Evolutionary conservation across 1,284 basidiomycete genomes (phyloP).

Genomic region (Puccinia polysora): DNA sequence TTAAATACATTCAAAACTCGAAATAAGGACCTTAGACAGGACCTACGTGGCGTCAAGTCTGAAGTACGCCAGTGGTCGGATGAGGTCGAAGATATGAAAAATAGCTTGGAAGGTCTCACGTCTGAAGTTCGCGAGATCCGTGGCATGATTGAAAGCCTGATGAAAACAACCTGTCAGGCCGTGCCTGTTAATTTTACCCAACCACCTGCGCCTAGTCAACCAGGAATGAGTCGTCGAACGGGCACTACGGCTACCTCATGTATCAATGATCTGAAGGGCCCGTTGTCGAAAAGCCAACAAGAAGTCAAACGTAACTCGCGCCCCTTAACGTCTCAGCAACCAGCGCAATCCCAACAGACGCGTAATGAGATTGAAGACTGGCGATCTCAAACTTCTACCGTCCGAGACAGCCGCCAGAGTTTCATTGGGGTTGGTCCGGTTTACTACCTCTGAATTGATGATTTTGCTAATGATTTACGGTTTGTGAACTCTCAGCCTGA

Average conservation of each 20-base stretch:
- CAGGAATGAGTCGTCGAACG: conserved; percentile 13
- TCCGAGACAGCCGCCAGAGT: conserved; percentile 24
- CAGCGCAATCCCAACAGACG: conserved; percentile 15
- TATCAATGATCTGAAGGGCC: not conserved
- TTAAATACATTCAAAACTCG: conserved; percentile 22
- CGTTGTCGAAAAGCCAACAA: conserved; percentile 28
- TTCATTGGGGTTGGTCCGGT: conserved; percentile 30
- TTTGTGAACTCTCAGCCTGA: conserved; percentile 10
- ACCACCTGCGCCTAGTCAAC: not conserved
- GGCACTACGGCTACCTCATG: conserved; percentile 3
- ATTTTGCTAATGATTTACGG: not conserved
- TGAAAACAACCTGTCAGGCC: not conserved
- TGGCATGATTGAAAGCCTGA: conserved; percentile 21
- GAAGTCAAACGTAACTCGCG: conserved; percentile 11
- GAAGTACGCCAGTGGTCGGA: conserved; percentile 29
- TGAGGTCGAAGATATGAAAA: conserved; percentile 29
- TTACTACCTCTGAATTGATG: not conserved
- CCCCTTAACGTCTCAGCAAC: not conserved
- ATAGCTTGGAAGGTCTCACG: conserved; percentile 31
- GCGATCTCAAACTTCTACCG: conserved; percentile 34
- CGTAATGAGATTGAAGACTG: conserved; percentile 37
- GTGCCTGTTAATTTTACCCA: not conserved
- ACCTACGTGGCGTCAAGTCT: conserved; percentile 17
- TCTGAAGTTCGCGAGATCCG: conserved; percentile 33
- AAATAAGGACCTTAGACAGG: conserved; percentile 14